phyloP scores from a whole-genome alignment of 179 eudicot genomes.

The Silene noctiflora region DNA sequence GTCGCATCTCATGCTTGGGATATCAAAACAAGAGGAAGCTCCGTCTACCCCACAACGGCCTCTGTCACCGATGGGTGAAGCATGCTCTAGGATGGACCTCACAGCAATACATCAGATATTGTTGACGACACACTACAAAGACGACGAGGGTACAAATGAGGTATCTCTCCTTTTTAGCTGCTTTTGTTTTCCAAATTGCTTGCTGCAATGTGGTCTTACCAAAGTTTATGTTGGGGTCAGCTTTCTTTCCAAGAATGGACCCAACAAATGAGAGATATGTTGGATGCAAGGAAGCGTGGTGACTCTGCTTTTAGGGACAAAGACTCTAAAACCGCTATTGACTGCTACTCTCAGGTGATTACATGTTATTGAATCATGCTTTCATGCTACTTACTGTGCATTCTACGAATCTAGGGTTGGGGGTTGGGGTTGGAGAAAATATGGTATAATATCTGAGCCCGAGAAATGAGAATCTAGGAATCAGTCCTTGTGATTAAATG shows the following conservation, averaged over 20 bases:
- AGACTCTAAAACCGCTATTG: slow-evolving; percentile 82
- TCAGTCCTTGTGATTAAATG: no score
- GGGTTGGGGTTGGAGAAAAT: no score
- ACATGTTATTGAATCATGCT: slow-evolving; percentile 3
- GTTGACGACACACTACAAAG: slow-evolving; percentile 78
- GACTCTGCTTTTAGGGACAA: slow-evolving; percentile 90
- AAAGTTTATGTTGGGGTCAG: slow-evolving; percentile 36
- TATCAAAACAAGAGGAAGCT: slow-evolving; percentile 62
- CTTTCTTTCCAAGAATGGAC: slow-evolving; percentile 99
- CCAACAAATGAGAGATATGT: slow-evolving; percentile 95
- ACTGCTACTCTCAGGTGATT: slow-evolving; percentile 92
- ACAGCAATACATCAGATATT: slow-evolving; percentile 91
- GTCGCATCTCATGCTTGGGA: slow-evolving; percentile 68
- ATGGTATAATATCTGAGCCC: no score
- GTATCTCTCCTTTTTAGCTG: slow-evolving; percentile 28
- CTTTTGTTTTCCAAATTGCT: neutral
- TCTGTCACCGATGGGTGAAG: slow-evolving; percentile 90
- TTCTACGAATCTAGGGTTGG: neutral
- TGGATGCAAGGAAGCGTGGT: slow-evolving; percentile 93
- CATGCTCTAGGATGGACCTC: slow-evolving; percentile 88
- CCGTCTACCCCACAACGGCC: slow-evolving; percentile 76
- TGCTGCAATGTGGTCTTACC: neutral
- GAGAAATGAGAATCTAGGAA: no score
- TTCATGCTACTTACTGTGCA: slow-evolving; percentile 1
- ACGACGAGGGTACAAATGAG: slow-evolving; percentile 95